Evolutionary conservation across 768 basidiomycete genomes (phyloP).

Genomic region (Fibroporia radiculosa): DNA sequence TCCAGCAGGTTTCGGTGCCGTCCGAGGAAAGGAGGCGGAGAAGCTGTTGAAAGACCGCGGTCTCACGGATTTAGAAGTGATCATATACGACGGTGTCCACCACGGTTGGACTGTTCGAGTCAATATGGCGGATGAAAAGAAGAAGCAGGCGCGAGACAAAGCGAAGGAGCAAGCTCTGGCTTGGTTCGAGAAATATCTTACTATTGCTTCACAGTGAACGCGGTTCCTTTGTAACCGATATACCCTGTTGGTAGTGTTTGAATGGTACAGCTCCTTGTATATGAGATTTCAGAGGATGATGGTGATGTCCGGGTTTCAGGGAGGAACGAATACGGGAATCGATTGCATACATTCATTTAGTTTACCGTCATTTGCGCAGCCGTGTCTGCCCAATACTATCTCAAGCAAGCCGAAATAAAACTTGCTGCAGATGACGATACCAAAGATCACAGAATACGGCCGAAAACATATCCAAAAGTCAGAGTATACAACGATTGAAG

Average conservation of each 20-base stretch:
- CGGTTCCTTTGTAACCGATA: neutral
- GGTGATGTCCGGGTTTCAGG: too few relatives aligned
- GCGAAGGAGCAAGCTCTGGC: constrained; percentile 10
- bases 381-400: too few relatives aligned
- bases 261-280: neutral
- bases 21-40: constrained; percentile 12
- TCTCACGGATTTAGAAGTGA: constrained; percentile 11
- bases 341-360: too few relatives aligned
- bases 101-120: constrained; percentile 15
- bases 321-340: too few relatives aligned
- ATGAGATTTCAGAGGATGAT: too few relatives aligned
- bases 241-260: neutral
- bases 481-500: too few relatives aligned
- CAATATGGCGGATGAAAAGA: constrained; percentile 9
- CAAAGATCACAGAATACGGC: too few relatives aligned
- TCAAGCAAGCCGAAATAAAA: too few relatives aligned
- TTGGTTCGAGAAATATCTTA: constrained; percentile 13
- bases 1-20: constrained; percentile 1
- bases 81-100: constrained; percentile 11
- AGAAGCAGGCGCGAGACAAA: constrained; percentile 14
- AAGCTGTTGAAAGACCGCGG: constrained; percentile 7
- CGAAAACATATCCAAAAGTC: too few relatives aligned
- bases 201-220: neutral
- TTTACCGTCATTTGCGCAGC: too few relatives aligned
- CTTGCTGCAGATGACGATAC: too few relatives aligned